Conservation (phyloP, 768 basidiomycete genomes). For the Kwoniella dendrophila region DNA sequence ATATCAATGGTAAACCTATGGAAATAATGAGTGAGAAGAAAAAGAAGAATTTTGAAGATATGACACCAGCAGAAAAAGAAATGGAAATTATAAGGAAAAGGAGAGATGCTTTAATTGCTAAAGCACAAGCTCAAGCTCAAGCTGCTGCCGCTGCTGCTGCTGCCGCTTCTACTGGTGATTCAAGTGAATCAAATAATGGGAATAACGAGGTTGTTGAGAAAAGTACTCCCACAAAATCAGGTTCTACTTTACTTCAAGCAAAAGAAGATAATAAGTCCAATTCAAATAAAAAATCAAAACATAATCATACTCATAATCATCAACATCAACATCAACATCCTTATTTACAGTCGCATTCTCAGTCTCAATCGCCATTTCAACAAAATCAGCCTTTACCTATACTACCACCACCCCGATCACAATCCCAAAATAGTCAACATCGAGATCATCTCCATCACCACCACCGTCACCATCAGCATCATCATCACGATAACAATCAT, state of each 20-base stretch:
- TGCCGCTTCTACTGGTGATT: background rate
- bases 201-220: background rate
- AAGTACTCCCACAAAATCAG: background rate
- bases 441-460: background rate
- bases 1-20: conserved; percentile 13
- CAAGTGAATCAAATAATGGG: background rate
- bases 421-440: background rate
- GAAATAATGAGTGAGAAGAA: too few relatives aligned
- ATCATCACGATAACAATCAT: conserved; percentile 1
- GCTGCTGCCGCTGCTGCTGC: conserved; percentile 3
- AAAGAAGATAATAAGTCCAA: too few relatives aligned
- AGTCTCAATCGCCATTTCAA: background rate
- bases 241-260: too few relatives aligned
- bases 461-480: conserved; percentile 1
- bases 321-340: background rate
- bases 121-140: conserved; percentile 23
- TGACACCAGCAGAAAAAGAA: conserved; percentile 40
- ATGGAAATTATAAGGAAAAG: conserved; percentile 44
- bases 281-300: too few relatives aligned
- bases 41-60: conserved; percentile 12
- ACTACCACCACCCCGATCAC: background rate
- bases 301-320: background rate
- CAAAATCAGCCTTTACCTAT: background rate
- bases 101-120: conserved; percentile 41
- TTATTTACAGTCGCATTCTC: background rate